Base-by-base conservation (phyloP, 306 rosid genomes). In the Rosa chinensis region DNA sequence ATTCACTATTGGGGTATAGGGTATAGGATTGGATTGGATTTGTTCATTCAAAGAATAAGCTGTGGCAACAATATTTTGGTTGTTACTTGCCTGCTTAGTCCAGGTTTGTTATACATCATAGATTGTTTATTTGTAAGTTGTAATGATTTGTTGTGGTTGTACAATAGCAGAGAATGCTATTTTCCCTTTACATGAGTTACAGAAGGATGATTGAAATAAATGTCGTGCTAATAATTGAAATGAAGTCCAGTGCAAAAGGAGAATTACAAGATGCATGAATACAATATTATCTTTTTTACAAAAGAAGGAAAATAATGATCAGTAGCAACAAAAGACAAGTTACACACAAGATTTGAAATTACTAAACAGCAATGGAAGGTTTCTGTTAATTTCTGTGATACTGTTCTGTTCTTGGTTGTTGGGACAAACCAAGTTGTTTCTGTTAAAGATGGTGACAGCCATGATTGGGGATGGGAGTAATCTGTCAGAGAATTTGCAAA, bases 1-100 rank as follows among this genome's bases (percentile, higher is more conserved):
- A 12, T 44, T 73, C 74, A 67, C 64, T 32, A 73, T 64, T 73
- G 71, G 67, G 82, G 76, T 80, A 79, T 80, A 75, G 47, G 53
- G 84, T 67, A 85, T 76, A 79, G 77, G 82, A 82, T 73, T 66
- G 82, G 56, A 72, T 82, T 66, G 82, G 64, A 79, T 85, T 82
- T 76, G 80, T 79, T 71, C 58, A 58, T 78, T 78, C 58, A 72
- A 64, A 62, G 81, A 82, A 74, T 64, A 79, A 85, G 80, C 42
- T 32, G 58, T n/a, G 62, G 80, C 49, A 20, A 45, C 74, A 47
- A 13, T 49, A 39, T 63, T 40, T 62, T 74, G 48, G 5, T 77
- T 28, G 72, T 56, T 37, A 59, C 73, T 16, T 12, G 72, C 79
- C 72, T 53, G 39, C 35, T 76, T 50, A 17, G 69, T 66, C 62